These are phyloP conservation scores for Penicillium sp. DNA, from an alignment of 2,329 filamentous ascomycete species.

Conservation along the genomic window DNA sequence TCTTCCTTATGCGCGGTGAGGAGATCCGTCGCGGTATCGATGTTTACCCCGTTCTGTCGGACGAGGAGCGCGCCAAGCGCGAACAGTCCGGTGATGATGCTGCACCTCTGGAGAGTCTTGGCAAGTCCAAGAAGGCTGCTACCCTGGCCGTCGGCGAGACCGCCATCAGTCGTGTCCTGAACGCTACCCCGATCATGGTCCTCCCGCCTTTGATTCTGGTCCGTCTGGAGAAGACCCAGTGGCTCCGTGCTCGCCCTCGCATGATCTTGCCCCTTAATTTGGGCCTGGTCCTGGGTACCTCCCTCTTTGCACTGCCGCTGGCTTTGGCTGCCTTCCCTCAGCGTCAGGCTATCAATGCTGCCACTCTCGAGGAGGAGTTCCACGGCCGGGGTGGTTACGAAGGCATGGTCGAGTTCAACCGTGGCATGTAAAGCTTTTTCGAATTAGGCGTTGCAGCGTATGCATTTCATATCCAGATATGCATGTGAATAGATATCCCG, in stretches of 20 bases:
- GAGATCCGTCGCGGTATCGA: conserved; percentile 93
- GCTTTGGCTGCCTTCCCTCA: conserved; percentile 92
- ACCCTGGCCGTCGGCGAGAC: conserved; percentile 90
- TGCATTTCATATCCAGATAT: not conserved
- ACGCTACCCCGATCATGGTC: conserved; percentile 96
- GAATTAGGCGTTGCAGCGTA: not conserved
- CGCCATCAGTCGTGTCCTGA: conserved; percentile 84
- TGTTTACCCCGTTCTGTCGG: conserved; percentile 77
- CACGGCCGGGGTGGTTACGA: conserved; percentile 73
- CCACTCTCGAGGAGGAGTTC: conserved; percentile 81
- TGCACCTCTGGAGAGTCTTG: conserved; percentile 66
- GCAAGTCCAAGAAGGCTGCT: conserved; percentile 84
- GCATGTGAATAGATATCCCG: not conserved
- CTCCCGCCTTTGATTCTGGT: conserved; percentile 85
- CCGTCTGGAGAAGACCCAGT: conserved; percentile 76
- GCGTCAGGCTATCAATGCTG: conserved; percentile 74
- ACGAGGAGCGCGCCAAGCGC: conserved; percentile 63
- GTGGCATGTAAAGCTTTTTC: conserved; percentile 68
- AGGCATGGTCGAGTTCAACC: conserved; percentile 92
- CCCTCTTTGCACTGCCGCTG: conserved; percentile 82
- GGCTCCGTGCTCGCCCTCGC: conserved; percentile 73
- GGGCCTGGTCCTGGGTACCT: conserved; percentile 80
- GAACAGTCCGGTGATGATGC: conserved; percentile 57
- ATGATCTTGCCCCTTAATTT: conserved; percentile 82
- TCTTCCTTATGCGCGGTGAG: conserved; percentile 95